Base-by-base conservation (phyloP, 495 filamentous ascomycete genomes). In the Penicillium longicatenatum region DNA sequence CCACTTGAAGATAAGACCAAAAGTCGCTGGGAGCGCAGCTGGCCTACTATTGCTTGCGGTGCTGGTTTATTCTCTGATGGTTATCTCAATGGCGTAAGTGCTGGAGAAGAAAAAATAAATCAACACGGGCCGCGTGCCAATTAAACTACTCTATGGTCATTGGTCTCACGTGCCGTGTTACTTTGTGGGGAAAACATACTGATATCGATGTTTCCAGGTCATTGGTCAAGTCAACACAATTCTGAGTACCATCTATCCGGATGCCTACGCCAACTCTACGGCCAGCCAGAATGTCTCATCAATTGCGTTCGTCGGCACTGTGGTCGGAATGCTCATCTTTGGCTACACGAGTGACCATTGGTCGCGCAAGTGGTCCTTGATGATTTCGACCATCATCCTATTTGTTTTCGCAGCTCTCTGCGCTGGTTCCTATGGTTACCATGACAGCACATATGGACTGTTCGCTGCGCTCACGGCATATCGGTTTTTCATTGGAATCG, bases 1-100 rank as follows among this genome's bases (percentile, higher is more conserved):
- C 70, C 78, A 7, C 65, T 81, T 24, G 76, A 80, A 20, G 52
- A 74, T 54, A 54, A 59, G 9, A 52, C 64, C 16, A 85, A 85
- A 59, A 62, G 71, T 39, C 75, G 76, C 50, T 86, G 84, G 84
- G 81, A 88, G 57, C 78, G 83, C 50, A 77, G 80, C 47, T 86
- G 84, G 83, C 85, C 84, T 14, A 82, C 82, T 1, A 84, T 94
- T 50, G 91, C 92, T 47, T 96, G 92, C 63, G 92, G 92, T 57
- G 89, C 92, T 42, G 92, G 92, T 60, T 78, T 96, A 4, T 96
- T 95, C 70, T 91, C 89, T 17, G 92, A 97, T 70, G 92, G 92
- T 12, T 96, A 96, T 69, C 81, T 96, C 67, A 93, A 95, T 76
- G 88, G 86, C 54, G 89, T 86, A 70, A 49, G 67, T 70, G 5